These are phyloP conservation scores for Sporisorium scitamineum DNA, from an alignment of 1,284 basidiomycete genomes.

Conservation along the genomic window DNA sequence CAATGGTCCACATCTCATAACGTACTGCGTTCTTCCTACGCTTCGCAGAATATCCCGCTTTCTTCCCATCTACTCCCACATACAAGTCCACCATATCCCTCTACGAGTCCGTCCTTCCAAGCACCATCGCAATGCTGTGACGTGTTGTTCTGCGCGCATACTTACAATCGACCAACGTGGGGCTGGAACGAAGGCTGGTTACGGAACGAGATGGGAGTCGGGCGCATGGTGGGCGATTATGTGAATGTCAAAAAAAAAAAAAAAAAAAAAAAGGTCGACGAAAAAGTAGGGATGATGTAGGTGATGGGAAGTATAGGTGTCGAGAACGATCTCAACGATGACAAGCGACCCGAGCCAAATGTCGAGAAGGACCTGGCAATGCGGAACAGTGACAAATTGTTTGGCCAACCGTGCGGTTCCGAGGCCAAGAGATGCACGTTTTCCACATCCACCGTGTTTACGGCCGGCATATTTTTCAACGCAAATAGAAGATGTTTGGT, in stretches of 20 bases:
- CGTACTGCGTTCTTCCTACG: too few relatives aligned
- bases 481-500: not conserved
- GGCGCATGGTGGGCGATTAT: conserved; percentile 31
- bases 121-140: not conserved
- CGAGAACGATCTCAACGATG: conserved; percentile 5
- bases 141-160: conserved; percentile 12
- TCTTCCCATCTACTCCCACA: not conserved
- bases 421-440: conserved; percentile 16
- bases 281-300: conserved; percentile 2
- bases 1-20: too few relatives aligned
- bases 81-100: too few relatives aligned
- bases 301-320: not conserved
- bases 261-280: not conserved
- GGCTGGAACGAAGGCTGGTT: conserved; percentile 62
- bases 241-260: not conserved
- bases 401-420: conserved; percentile 41
- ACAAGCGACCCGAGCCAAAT: not conserved
- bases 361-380: not conserved
- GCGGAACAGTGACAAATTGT: not conserved
- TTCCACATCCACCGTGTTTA: not conserved
- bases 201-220: conserved; percentile 39
- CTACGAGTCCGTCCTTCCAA: too few relatives aligned
- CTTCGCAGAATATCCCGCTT: not conserved
- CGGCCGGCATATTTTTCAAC: conserved; percentile 14
- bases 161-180: conserved; percentile 61